Evolutionary conservation across 2,329 filamentous ascomycete genomes (phyloP).

Genomic region (Thielaviopsis populi): DNA sequence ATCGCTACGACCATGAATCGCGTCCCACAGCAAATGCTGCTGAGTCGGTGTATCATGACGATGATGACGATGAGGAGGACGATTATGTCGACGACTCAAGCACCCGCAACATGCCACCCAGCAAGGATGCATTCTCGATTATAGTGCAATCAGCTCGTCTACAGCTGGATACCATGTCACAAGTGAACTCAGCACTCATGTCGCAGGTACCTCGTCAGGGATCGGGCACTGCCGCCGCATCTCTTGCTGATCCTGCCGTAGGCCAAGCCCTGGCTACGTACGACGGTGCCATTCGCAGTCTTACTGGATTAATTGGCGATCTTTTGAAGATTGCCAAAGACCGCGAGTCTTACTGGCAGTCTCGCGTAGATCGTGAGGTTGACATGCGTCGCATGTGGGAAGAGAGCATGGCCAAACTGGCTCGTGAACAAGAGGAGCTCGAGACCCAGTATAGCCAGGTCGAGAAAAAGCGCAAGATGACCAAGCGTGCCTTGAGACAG

Average conservation of each 20-base stretch:
- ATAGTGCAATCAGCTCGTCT: constrained; percentile 88
- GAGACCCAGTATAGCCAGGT: constrained; percentile 78
- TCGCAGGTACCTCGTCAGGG: constrained; percentile 36
- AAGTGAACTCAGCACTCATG: constrained; percentile 69
- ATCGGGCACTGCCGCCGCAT: background rate
- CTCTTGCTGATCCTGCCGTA: constrained; percentile 60
- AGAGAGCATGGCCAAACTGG: constrained; percentile 96
- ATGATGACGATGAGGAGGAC: constrained; percentile 56
- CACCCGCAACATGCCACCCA: constrained; percentile 61
- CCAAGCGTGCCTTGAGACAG: constrained; percentile 78
- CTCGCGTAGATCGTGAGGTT: constrained; percentile 76
- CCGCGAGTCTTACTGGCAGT: constrained; percentile 93
- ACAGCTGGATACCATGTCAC: constrained; percentile 78
- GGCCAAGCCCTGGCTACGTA: constrained; percentile 70
- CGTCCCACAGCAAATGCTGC: constrained; percentile 26
- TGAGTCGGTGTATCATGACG: constrained; percentile 28
- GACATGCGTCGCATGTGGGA: constrained; percentile 95
- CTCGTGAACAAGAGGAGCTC: constrained; percentile 80
- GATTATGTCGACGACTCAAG: constrained; percentile 59
- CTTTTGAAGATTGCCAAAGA: constrained; percentile 85
- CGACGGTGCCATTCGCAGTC: constrained; percentile 73
- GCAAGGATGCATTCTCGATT: constrained; percentile 91
- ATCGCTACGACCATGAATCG: constrained; percentile 32
- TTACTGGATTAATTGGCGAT: constrained; percentile 73
- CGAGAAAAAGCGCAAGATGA: constrained; percentile 75